These are phyloP conservation scores for Pleurotus djamor DNA, from an alignment of 768 basidiomycete genomes.

Conservation along the genomic window DNA sequence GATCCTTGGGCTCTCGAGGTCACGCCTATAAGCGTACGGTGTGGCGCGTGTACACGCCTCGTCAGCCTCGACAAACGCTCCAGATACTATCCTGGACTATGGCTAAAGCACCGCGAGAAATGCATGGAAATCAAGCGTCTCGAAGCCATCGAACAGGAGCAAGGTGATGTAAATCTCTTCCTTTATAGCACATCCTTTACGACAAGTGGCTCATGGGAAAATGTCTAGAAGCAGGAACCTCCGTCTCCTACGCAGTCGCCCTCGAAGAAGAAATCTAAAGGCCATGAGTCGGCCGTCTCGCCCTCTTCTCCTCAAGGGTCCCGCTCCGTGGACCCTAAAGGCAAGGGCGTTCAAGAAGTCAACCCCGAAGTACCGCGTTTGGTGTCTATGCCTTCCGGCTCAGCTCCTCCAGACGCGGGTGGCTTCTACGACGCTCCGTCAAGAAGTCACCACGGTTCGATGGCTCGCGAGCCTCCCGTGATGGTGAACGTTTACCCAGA, in stretches of 20 bases:
- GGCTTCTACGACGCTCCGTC: too few relatives aligned
- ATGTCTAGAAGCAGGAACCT: constrained; percentile 4
- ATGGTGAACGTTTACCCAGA: neutral
- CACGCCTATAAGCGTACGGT: constrained; percentile 15
- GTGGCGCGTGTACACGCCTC: constrained; percentile 13
- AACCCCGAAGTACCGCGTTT: neutral
- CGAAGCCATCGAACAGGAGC: constrained; percentile 5
- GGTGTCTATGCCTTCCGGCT: neutral
- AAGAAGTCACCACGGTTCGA: neutral
- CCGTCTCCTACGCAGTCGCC: neutral
- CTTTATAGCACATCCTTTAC: neutral
- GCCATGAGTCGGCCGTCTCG: neutral
- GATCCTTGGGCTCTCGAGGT: constrained; percentile 18
- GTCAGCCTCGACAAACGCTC: constrained; percentile 18
- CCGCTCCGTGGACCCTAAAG: constrained; percentile 7
- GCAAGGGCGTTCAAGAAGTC: constrained; percentile 2
- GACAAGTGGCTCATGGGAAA: neutral
- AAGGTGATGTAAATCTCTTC: constrained; percentile 1
- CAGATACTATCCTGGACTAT: constrained; percentile 18
- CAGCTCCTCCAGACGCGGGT: neutral
- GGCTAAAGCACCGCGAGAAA: constrained; percentile 17
- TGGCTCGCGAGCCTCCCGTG: neutral
- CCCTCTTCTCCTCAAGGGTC: neutral
- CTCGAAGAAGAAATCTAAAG: constrained; percentile 6
- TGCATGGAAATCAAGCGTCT: constrained; percentile 13